These are phyloP conservation scores for Testicularia cyperi DNA, from an alignment of 1,284 basidiomycete species.

Conservation along the genomic window DNA sequence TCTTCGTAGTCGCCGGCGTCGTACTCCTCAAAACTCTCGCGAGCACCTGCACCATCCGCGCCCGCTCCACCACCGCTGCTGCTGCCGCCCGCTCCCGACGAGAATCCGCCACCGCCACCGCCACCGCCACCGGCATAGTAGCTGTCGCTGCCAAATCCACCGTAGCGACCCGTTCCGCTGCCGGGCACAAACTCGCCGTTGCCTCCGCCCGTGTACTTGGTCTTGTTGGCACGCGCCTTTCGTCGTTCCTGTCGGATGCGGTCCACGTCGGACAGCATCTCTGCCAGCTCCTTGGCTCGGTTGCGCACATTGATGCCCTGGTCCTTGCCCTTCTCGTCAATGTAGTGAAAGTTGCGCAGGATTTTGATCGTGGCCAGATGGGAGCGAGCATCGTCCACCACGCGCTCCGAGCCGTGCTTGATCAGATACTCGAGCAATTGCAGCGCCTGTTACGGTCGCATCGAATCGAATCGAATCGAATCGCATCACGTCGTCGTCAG, in stretches of 20 bases:
- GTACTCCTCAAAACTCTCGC: conserved; percentile 78
- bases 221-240: conserved; percentile 88
- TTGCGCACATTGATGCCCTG: conserved; percentile 98
- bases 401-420: conserved; percentile 97
- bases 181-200: conserved; percentile 73
- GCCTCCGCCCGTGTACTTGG: conserved; percentile 85
- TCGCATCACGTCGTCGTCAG: too few relatives aligned
- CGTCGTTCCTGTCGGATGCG: conserved; percentile 83
- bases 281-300: conserved; percentile 85
- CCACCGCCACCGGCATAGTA: conserved; percentile 63
- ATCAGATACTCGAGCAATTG: conserved; percentile 92
- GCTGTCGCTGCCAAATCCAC: conserved; percentile 78
- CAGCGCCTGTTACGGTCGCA: too few relatives aligned
- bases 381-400: conserved; percentile 93
- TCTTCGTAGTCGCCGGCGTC: conserved; percentile 93
- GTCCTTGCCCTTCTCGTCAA: conserved; percentile 98
- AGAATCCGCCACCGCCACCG: conserved; percentile 64
- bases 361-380: conserved; percentile 96
- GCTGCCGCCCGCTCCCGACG: conserved; percentile 65
- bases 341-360: conserved; percentile 95
- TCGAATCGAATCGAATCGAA: too few relatives aligned
- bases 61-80: too few relatives aligned
- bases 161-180: conserved; percentile 69
- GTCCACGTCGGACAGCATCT: conserved; percentile 86
- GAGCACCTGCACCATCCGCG: conserved; percentile 64